Evolutionary conservation across 1,139 yeast species (phyloP), one percentile per base, ranked within the genome.

Genomic region (Nakaseomyces bracarensis): DNA sequence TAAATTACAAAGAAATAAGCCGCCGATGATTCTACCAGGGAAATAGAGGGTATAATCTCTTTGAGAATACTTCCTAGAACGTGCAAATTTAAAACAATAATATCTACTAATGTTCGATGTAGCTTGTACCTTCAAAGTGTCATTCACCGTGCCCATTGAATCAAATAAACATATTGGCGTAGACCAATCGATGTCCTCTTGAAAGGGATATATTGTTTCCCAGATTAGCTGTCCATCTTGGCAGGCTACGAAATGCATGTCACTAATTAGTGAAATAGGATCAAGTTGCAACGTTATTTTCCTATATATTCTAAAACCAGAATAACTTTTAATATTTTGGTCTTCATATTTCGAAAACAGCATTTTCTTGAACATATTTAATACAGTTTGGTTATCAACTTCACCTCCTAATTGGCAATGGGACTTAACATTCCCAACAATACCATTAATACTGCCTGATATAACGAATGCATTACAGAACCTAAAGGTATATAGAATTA

Each of bases 21-120:
- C 89, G 4, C 93, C 93, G 1, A 82, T 75, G 59, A 75, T 71
- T 0, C 81, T 71, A 36, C 69, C 66, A 0, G 89, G 86, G 20
- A 76, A 62, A 52, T 71, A 80, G 15, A 79, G 58, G 5, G 73
- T 67, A 27, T 74, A 49, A 19, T 69, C 60, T 38, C 82, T 64
- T 26, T 59, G 58, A 1, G 79, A 77, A 52, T 77, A 82, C 52
- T 75, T 72, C 53, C 74, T 74, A 25, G 80, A 64, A 46, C 91
- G 66, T 1, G 86, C 84, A 48, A 80, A 61, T 47, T 80, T 77
- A 53, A 70, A 80, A 49, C 86, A 79, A 13, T 62, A 66, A 27
- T 72, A 54, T 41, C 67, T 65, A 13, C 63, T 51, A 1, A 57
- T 22, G 41, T 60, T 55, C 0, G 37, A 34, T 0, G 27, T 27